Evolutionary conservation across 2,329 filamentous ascomycete species (phyloP), one percentile per base, ranked within the genome.

Genomic region (Microdochium paspali): DNA sequence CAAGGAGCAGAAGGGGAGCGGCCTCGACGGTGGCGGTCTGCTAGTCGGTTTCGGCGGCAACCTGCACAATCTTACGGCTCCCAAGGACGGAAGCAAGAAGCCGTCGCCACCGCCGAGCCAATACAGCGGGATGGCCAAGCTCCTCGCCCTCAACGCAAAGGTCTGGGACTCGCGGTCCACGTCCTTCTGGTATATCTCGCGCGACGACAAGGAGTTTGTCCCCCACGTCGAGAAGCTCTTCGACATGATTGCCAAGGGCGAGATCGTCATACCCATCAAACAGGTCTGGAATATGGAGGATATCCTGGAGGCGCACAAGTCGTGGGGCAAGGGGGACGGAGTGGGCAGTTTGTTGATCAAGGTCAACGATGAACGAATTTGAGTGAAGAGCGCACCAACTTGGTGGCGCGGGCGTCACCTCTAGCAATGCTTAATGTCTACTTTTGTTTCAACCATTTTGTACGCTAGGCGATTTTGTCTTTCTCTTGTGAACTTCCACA

Each of bases 281-380:
- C 59, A 58, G 28, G 53, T 65, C 2, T 71, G 67, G 68, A 60
- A 65, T 12, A 53, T 71, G 52, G 66, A 71, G 30, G 60, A 69
- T 13, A 60, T 70, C 15, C 54, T 59, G 48, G 59, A 61, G 44
- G 61, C 68, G 15, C 68, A 71, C 48, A 55, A 57, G 35, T 55
- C 55, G 45, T 70, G 66, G 66, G 60, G 60, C 1, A 61, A 54
- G 40, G 54, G 59, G 3, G 47, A 48, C 4, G 67, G 66, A 1
- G 58, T 69, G 43, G 68, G 67, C 1, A 66, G 61, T 5, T 51
- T 62, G 20, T 46, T 69, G 32, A 60, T 70, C 20, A 58, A 63
- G 45, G 49, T 62, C 20, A 45, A 49, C 12, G 50, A 48, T 28
- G 43, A 50, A n/a, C n/a, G n/a, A n/a, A n/a, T n/a, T n/a, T n/a